These are phyloP conservation scores for Hypoxylon sp. DNA, from an alignment of 2,329 filamentous ascomycete species.

Conservation along the genomic window DNA sequence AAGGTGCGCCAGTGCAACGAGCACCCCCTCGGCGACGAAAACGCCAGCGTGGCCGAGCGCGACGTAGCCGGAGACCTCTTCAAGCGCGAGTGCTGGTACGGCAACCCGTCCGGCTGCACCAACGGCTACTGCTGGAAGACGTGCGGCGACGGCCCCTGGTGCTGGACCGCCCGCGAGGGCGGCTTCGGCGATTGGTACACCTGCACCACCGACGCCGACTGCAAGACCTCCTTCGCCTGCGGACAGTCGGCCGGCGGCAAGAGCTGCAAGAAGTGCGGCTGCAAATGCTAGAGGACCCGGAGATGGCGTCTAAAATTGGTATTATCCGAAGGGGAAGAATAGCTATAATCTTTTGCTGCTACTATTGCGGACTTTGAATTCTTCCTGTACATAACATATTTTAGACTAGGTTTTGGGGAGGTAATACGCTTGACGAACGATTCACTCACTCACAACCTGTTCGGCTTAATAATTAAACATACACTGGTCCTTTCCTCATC, in stretches of 20 bases:
- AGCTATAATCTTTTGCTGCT: not conserved
- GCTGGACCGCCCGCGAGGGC: conserved; percentile 19
- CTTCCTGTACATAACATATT: not conserved
- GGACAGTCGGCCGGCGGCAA: not conserved
- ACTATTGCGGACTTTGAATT: not conserved
- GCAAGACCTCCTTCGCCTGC: conserved; percentile 10
- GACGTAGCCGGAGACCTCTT: not conserved
- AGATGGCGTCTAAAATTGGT: not conserved
- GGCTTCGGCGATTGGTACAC: conserved; percentile 30
- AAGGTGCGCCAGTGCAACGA: conserved; percentile 13
- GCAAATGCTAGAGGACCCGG: conserved; percentile 16
- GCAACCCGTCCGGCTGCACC: conserved; percentile 6
- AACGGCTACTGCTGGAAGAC: conserved; percentile 28
- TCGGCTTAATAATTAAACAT: not conserved
- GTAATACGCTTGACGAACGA: not conserved
- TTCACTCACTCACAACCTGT: not conserved
- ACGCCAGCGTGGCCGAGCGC: not conserved
- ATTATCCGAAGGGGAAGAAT: not conserved
- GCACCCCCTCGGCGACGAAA: conserved; percentile 17
- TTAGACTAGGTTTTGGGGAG: not conserved
- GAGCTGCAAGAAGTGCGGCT: conserved; percentile 16
- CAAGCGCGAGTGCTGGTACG: conserved; percentile 22
- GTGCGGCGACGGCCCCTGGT: conserved; percentile 27
- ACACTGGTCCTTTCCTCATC: not conserved
- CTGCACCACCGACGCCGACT: not conserved